Base-by-base conservation (phyloP, 495 filamentous ascomycete species). In the Neurospora intermedia region DNA sequence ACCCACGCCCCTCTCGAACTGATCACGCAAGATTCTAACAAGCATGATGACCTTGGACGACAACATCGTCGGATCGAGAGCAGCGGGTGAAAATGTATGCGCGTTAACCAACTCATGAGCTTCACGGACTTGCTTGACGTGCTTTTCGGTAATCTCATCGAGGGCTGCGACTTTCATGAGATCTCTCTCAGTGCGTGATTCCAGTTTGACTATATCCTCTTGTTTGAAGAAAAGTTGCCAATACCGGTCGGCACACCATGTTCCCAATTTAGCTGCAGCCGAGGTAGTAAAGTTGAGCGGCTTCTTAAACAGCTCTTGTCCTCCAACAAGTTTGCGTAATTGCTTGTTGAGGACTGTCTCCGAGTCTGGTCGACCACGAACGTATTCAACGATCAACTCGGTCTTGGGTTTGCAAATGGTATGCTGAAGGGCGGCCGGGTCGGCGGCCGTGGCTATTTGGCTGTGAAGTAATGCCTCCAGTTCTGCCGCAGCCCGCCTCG, bases 161-260 rank as follows among this genome's bases (percentile, higher is more conserved):
- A 82, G 69, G 59, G 78, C 72, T 62, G 80, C 70, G 76, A 54
- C 70, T 75, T 78, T 72, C 18, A 78, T 62, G 70, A 78, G 80
- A 46, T 81, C 77, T 46, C 86, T 81, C 73, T 91, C 83, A 70
- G 86, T 82, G 75, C 85, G 83, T 71, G 86, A 81, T 72, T 92
- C 88, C 9, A 94, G 78, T 74, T 89, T 93, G 6, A 85, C 85
- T 1, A 87, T 76, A 71, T 93, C 87, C 7, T 89, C 87, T 38
- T 93, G 90, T 0, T 83, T 83, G 9, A 98, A 82, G n/a, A 89
- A 89, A 69, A 91, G 87, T 35, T 83, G 81, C 93, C 95, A 97
- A 54, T 91, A 87, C 38, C 87, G 83, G 79, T 99, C 95, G n/a
- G 93, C 87, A 75, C 91, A 92, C 96, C 96, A 99, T 35, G 84